Conservation (phyloP, 73 alveolate genomes). For the Effrenium voratum region DNA sequence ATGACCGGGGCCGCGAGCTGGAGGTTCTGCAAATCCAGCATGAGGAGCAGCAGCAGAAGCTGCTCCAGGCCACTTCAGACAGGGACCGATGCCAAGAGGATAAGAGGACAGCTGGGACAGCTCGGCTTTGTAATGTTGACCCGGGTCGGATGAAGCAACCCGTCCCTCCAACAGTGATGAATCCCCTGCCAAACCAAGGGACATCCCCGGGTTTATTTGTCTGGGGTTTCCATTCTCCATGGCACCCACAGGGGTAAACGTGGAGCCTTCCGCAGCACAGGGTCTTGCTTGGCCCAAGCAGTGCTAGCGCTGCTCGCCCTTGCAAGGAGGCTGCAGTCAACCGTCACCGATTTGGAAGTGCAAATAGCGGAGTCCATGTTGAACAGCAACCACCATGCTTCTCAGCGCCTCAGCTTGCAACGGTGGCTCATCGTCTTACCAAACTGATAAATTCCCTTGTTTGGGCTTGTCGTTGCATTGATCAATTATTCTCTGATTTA, state of each 20-base stretch:
- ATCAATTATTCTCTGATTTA: too few species aligned
- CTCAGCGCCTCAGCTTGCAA: background rate
- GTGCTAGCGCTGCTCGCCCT: too few species aligned
- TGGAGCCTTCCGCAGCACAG: too few species aligned
- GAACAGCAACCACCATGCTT: constrained; percentile 14
- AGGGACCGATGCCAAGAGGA: background rate
- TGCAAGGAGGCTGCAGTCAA: constrained; percentile 11
- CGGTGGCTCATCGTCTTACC: too few species aligned
- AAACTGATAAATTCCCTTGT: too few species aligned
- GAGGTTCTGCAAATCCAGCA: background rate
- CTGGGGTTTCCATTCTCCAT: too few species aligned
- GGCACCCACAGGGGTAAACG: too few species aligned
- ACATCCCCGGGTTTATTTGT: too few species aligned
- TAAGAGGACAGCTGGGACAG: background rate
- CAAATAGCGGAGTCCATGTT: constrained; percentile 53
- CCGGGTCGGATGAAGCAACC: background rate
- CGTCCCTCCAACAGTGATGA: background rate
- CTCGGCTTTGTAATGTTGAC: background rate
- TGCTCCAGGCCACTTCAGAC: background rate
- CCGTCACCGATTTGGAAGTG: constrained; percentile 1
- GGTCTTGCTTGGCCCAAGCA: too few species aligned
- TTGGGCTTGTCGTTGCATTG: too few species aligned
- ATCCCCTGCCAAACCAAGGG: too few species aligned
- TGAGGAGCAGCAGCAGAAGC: background rate
- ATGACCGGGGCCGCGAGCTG: constrained; percentile 26